Percentiles rank a stretch among this genome's conserved stretches.
These are phyloP conservation scores for Penicillium sp. DNA, from an alignment of 2,329 filamentous ascomycete species.

Conservation along the genomic window DNA sequence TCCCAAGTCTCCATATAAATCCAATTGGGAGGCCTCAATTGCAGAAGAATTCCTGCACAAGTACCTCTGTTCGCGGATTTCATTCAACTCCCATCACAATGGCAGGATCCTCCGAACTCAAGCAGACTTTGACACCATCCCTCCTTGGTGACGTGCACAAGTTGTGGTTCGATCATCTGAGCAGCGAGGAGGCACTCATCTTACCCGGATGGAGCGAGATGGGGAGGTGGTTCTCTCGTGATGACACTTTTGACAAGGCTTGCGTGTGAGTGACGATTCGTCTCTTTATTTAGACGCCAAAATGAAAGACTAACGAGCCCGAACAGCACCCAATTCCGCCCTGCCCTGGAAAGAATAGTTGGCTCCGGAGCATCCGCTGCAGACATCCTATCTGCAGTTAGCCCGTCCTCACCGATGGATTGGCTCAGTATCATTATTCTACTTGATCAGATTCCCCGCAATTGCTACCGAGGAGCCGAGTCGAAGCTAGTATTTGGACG, in stretches of 20 bases:
- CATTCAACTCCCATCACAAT: conserved; percentile 10
- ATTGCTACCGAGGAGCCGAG: conserved; percentile 55
- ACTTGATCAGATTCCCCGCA: conserved; percentile 63
- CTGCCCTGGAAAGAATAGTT: conserved; percentile 18
- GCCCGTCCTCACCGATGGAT: conserved; percentile 11
- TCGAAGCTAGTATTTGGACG: conserved; percentile 50
- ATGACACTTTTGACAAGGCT: conserved; percentile 17
- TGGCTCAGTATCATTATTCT: conserved; percentile 54
- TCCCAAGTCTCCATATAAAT: neutral
- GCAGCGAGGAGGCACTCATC: conserved; percentile 14
- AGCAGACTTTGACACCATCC: conserved; percentile 15
- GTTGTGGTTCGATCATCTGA: conserved; percentile 26
- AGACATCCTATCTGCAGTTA: conserved; percentile 17
- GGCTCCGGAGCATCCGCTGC: conserved; percentile 11
- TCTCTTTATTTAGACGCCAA: neutral
- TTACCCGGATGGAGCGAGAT: conserved; percentile 18
- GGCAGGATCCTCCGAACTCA: conserved; percentile 4
- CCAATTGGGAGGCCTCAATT: neutral
- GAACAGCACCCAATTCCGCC: conserved; percentile 17
- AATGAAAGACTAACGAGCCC: neutral
- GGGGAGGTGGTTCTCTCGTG: conserved; percentile 20
- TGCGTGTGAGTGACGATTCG: conserved; percentile 16
- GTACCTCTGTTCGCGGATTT: neutral
- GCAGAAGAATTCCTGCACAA: neutral
- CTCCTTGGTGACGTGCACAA: conserved; percentile 19